Evolutionary conservation across 2,329 filamentous ascomycete species (phyloP).

Genomic region (Orbilia ellipsospora): DNA sequence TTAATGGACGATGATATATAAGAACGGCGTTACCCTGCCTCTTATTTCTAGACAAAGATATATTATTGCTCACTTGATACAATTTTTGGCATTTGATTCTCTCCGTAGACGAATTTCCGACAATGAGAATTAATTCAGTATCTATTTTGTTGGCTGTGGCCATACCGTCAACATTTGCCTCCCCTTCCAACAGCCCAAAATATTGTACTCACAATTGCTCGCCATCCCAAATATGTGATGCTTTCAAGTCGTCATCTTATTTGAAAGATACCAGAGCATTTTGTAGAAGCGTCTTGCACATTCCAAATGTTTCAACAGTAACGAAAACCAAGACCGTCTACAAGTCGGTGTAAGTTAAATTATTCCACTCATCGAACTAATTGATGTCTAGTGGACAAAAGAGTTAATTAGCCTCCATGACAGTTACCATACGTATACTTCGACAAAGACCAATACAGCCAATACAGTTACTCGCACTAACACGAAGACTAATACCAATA

Average conservation of each 20-base stretch:
- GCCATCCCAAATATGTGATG: conserved; percentile 8
- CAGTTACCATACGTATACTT: not conserved
- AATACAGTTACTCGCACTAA: not conserved
- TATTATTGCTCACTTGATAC: no score
- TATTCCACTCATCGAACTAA: not conserved
- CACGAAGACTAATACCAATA: not conserved
- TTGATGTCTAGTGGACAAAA: not conserved
- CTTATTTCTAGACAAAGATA: no score
- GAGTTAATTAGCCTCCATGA: not conserved
- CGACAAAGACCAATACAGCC: not conserved
- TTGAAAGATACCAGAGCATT: conserved; percentile 8
- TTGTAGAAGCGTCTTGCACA: conserved; percentile 15
- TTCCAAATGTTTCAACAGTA: not conserved
- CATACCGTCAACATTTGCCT: not conserved
- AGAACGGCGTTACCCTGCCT: no score
- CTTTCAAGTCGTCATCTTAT: conserved; percentile 9
- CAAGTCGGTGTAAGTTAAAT: conserved; percentile 13
- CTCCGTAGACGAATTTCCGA: no score
- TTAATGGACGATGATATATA: no score
- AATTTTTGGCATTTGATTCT: no score
- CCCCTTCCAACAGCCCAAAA: not conserved
- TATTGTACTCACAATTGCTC: conserved; percentile 33
- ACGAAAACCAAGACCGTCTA: conserved; percentile 3
- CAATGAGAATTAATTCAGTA: not conserved
- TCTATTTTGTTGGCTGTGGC: not conserved